Conservation (phyloP, 1,139 yeast genomes). For the Blastobotrys persicus region DNA sequence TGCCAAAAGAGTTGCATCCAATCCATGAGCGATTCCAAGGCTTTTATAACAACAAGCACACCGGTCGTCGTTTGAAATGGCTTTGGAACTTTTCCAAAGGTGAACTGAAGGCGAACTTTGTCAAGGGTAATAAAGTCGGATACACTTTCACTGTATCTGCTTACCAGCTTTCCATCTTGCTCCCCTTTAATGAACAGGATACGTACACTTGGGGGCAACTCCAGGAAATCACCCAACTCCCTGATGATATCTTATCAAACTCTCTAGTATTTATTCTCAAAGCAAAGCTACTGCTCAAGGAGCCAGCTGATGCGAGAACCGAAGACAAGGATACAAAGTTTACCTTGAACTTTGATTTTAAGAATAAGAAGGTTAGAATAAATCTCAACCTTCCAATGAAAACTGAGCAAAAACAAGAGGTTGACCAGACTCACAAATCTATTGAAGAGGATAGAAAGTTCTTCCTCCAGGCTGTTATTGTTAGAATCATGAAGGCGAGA, state of each 20-base stretch:
- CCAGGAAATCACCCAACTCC: conserved; percentile 64
- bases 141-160: conserved; percentile 85
- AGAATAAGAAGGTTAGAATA: conserved; percentile 78
- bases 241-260: conserved; percentile 64
- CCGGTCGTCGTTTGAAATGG: conserved; percentile 91
- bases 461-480: conserved; percentile 88
- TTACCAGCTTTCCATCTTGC: conserved; percentile 80
- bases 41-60: conserved; percentile 72
- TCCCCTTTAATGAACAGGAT: conserved; percentile 69
- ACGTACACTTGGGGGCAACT: conserved; percentile 61
- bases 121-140: conserved; percentile 66
- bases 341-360: conserved; percentile 76
- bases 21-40: conserved; percentile 67
- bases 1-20: conserved; percentile 61
- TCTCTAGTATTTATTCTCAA: conserved; percentile 77
- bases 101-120: conserved; percentile 84
- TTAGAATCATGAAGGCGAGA: conserved; percentile 94
- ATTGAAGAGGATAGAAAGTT: conserved; percentile 84
- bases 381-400: conserved; percentile 84
- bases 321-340: conserved; percentile 54
- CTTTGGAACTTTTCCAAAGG: conserved; percentile 94
- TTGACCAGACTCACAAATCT: conserved; percentile 79
- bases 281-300: conserved; percentile 68
- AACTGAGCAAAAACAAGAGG: conserved; percentile 72
- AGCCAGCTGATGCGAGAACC: conserved; percentile 41